Evolutionary conservation across 1,284 basidiomycete species (phyloP).

Genomic region (Ustanciosporium gigantosporum): DNA sequence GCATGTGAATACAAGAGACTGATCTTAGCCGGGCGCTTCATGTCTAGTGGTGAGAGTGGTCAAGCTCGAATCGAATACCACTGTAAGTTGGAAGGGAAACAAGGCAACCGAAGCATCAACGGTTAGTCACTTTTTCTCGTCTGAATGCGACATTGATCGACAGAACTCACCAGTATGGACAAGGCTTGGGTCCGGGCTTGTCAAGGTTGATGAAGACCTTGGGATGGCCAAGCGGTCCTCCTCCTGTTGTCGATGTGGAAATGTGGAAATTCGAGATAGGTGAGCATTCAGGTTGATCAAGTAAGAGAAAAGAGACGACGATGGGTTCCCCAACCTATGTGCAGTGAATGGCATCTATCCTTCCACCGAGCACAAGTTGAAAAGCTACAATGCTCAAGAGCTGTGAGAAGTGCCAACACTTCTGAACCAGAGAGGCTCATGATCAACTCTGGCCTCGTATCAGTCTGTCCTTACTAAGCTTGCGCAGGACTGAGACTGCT

Average conservation of each 20-base stretch:
- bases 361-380: too few relatives aligned
- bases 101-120: neutral
- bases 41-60: conserved; percentile 42
- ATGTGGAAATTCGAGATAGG: neutral
- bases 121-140: neutral
- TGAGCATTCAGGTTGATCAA: neutral
- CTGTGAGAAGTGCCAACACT: too few relatives aligned
- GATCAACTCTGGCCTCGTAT: too few relatives aligned
- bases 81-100: conserved; percentile 11
- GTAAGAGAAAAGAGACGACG: too few relatives aligned
- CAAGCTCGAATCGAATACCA: conserved; percentile 47
- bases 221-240: conserved; percentile 93
- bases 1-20: too few relatives aligned
- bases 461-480: too few relatives aligned
- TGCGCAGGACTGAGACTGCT: too few relatives aligned
- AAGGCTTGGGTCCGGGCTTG: conserved; percentile 56
- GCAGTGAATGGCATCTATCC: too few relatives aligned
- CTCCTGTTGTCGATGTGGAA: conserved; percentile 67
- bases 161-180: conserved; percentile 51
- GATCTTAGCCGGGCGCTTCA: too few relatives aligned
- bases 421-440: too few relatives aligned
- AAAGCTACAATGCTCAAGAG: too few relatives aligned
- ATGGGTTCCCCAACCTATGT: too few relatives aligned
- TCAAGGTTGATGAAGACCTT: conserved; percentile 93
- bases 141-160: neutral